Percentiles rank a stretch among this genome's conserved stretches.
Evolutionary conservation across 2,329 filamentous ascomycete genomes (phyloP).

Genomic region (Hypomyces perniciosus): DNA sequence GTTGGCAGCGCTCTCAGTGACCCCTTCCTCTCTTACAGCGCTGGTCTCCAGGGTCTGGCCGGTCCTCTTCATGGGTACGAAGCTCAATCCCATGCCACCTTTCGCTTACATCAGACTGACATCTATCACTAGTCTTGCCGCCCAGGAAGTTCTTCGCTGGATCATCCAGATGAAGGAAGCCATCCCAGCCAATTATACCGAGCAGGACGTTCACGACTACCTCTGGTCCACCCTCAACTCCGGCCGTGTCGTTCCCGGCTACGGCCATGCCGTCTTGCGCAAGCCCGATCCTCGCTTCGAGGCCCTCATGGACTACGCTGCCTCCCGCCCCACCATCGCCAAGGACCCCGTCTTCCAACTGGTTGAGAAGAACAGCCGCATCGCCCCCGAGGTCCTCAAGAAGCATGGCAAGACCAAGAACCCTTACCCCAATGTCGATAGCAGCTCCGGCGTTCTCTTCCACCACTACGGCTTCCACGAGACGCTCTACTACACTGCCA

Average conservation of each 20-base stretch:
- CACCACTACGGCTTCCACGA: conserved; percentile 97
- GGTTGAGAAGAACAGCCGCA: conserved; percentile 85
- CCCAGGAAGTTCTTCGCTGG: conserved; percentile 95
- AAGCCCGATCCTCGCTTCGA: conserved; percentile 97
- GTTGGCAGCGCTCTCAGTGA: conserved; percentile 93
- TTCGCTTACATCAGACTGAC: neutral
- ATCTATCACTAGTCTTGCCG: conserved; percentile 59
- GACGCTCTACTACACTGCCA: conserved; percentile 86
- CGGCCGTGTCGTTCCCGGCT: conserved; percentile 88
- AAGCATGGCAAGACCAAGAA: conserved; percentile 99
- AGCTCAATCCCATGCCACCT: neutral
- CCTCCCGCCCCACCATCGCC: conserved; percentile 76
- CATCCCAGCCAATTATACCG: conserved; percentile 71
- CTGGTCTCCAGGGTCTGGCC: conserved; percentile 88
- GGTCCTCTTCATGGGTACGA: conserved; percentile 62
- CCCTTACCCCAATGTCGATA: conserved; percentile 95
- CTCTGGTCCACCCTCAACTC: conserved; percentile 91
- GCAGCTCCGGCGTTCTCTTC: conserved; percentile 88
- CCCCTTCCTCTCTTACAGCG: conserved; percentile 92
- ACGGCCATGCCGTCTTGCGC: conserved; percentile 90
- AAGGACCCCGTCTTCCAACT: conserved; percentile 87
- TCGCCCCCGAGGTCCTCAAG: conserved; percentile 83
- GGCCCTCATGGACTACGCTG: conserved; percentile 92
- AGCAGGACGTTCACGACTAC: conserved; percentile 79
- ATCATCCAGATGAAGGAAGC: conserved; percentile 91